These are phyloP conservation scores for Daphne laureola DNA, from an alignment of 441 rosid species.

Conservation along the genomic window DNA sequence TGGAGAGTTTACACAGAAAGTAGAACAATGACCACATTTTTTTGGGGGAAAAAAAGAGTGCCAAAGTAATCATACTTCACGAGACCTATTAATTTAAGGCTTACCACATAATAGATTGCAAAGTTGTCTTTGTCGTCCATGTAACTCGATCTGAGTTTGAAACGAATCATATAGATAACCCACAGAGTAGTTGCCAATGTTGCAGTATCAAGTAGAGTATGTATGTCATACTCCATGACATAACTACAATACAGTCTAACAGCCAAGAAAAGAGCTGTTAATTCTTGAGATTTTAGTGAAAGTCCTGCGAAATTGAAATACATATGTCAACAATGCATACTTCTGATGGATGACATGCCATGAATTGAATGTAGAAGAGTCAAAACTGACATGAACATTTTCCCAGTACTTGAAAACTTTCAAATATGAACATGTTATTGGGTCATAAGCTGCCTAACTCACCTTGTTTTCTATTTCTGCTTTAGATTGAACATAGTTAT, in stretches of 20 bases:
- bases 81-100: constrained; percentile 13
- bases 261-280: constrained; percentile 53
- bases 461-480: neutral
- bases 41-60: too few relatives aligned
- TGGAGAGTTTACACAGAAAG: too few relatives aligned
- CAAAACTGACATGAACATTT: neutral
- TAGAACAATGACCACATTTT: too few relatives aligned
- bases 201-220: constrained; percentile 56
- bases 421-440: too few relatives aligned
- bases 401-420: too few relatives aligned
- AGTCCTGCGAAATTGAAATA: constrained; percentile 30
- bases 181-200: constrained; percentile 51
- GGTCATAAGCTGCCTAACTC: too few relatives aligned
- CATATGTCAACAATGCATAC: neutral
- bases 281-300: constrained; percentile 55
- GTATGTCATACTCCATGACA: constrained; percentile 64
- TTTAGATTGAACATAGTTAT: neutral
- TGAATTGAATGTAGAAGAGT: neutral
- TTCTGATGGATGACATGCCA: constrained; percentile 3
- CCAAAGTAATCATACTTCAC: too few relatives aligned
- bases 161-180: constrained; percentile 59
- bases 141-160: constrained; percentile 47
- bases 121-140: constrained; percentile 60
- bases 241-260: constrained; percentile 58
- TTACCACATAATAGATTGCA: constrained; percentile 43